Evolutionary conservation across 305 asterid species (phyloP), one percentile per base, ranked within the genome.

Genomic region (Solanum hybrid): DNA sequence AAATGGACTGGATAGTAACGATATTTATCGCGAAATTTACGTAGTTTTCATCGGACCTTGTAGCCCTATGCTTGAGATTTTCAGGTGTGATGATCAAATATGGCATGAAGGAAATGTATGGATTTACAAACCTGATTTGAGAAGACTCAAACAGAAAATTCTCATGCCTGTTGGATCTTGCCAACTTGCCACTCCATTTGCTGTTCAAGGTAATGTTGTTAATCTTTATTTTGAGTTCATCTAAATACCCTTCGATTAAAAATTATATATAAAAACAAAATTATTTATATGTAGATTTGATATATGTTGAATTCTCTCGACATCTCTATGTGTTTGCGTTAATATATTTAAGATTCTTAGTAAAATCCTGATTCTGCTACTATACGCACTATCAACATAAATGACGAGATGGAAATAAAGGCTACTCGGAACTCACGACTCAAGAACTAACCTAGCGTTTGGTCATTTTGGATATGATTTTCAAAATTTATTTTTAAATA

Each of bases 101-200:
- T 92, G 92, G 93, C 89, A 92, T 61, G 94, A 83, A 73, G 95
- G 93, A 6, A 51, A 92, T 90, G 88, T 89, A 89, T 89, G 94
- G 94, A 78, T 95, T 76, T 96, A 94, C 89, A 93, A 84, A 79
- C 98, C 99, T 33, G 91, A 93, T 22, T 76, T 93, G 90, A 85
- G 87, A 79, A 93, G 91, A 91, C 91, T 96, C 27, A 92, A 90
- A 87, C 94, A 95, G 68, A 94, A 92, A 90, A 89, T 93, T 45
- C 91, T 89, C 84, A 93, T 95, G 98, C 99, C 98, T 26, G 93
- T 95, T 8, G 98, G 97, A 38, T 89, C 94, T 79, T 96, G 99
- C 89, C 95, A 91, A 75, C 93, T 94, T 76, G 93, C 92, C 37
- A 92, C 92, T 90, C 93, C 94, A 78, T 89, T 89, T 79, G 61